Conservation (phyloP, 106 monocot genomes). For the Xerophyta viscosa region DNA sequence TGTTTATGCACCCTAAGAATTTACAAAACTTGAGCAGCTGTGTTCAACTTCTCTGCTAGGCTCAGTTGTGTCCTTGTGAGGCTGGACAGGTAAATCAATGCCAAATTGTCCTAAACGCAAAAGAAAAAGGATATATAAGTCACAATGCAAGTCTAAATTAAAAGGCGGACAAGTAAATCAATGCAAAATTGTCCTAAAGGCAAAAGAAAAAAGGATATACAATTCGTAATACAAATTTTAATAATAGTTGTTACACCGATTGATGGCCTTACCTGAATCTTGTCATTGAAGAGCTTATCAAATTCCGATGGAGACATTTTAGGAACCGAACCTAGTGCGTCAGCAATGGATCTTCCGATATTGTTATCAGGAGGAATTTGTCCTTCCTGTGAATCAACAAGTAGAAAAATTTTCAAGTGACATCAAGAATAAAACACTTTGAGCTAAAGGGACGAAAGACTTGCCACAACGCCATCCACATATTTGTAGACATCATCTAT, state of each 20-base stretch:
- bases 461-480: slow-evolving; percentile 82
- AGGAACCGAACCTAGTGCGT: slow-evolving; percentile 57
- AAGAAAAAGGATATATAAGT: background rate
- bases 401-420: too few relatives aligned
- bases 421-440: background rate
- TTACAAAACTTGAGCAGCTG: slow-evolving; percentile 63
- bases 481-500: slow-evolving; percentile 94
- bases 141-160: too few relatives aligned
- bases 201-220: too few relatives aligned
- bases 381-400: slow-evolving; percentile 49
- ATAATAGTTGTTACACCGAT: too few relatives aligned
- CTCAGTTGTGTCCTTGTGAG: slow-evolving; percentile 59
- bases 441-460: slow-evolving; percentile 1
- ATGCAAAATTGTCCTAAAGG: too few relatives aligned
- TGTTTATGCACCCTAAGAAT: too few relatives aligned
- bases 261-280: slow-evolving; percentile 87
- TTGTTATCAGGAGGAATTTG: slow-evolving; percentile 59
- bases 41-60: slow-evolving; percentile 75
- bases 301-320: slow-evolving; percentile 67
- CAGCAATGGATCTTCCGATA: slow-evolving; percentile 68
- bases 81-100: slow-evolving; percentile 57
- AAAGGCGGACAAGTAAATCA: too few relatives aligned
- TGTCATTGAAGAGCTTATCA: slow-evolving; percentile 91
- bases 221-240: too few relatives aligned
- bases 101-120: slow-evolving; percentile 52